These are phyloP conservation scores for Fusarium protoensiforme DNA, from an alignment of 2,329 filamentous ascomycete species.

Conservation along the genomic window DNA sequence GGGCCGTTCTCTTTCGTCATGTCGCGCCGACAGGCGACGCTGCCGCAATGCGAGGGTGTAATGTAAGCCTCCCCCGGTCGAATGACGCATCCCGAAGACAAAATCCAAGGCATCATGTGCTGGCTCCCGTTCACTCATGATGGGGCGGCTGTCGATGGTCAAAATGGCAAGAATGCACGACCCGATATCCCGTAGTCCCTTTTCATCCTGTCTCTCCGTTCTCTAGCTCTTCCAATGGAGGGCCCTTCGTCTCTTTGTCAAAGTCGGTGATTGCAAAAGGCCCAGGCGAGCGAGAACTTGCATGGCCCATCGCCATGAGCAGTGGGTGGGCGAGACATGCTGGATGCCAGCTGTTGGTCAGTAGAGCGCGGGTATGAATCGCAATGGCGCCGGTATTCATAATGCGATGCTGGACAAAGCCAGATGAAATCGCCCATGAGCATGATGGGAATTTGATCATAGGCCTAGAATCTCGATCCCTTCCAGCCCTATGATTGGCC, in stretches of 20 bases:
- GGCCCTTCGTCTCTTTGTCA: neutral
- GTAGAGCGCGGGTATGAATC: neutral
- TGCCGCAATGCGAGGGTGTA: neutral
- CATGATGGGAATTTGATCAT: slow-evolving; percentile 37
- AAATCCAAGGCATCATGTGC: slow-evolving; percentile 26
- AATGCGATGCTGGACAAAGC: slow-evolving; percentile 9
- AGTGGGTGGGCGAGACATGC: neutral
- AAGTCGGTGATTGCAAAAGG: neutral
- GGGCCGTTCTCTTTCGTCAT: slow-evolving; percentile 25
- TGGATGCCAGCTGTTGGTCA: slow-evolving; percentile 5
- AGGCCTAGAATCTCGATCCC: slow-evolving; percentile 39
- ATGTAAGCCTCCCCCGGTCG: slow-evolving; percentile 3
- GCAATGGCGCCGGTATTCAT: slow-evolving; percentile 9
- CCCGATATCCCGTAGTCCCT: neutral
- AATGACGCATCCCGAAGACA: slow-evolving; percentile 21
- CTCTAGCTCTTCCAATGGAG: slow-evolving; percentile 8
- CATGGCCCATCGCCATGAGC: neutral
- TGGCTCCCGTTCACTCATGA: slow-evolving; percentile 6
- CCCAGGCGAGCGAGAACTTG: neutral
- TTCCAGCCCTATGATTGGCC: slow-evolving; percentile 15
- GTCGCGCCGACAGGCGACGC: slow-evolving; percentile 13
- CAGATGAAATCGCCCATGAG: slow-evolving; percentile 28
- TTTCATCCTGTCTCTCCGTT: slow-evolving; percentile 6
- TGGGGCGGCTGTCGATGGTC: slow-evolving; percentile 7
- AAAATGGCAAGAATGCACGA: neutral